Conservation (phyloP, 2,329 filamentous ascomycete species). For the Pseudophaeomoniella oleicola region DNA sequence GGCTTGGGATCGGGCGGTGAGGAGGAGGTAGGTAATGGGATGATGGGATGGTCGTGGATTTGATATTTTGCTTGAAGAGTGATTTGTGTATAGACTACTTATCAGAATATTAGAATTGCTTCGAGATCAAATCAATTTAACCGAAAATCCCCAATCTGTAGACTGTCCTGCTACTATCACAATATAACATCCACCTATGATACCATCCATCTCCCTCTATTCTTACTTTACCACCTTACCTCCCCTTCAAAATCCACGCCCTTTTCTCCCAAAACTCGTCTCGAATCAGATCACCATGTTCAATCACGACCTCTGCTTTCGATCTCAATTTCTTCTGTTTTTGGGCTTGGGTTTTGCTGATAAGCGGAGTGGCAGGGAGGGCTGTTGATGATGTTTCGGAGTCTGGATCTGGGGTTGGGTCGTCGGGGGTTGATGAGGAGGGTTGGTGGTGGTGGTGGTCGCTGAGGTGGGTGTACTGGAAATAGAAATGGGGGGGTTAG, state of each 20-base stretch:
- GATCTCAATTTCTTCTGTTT: constrained; percentile 66
- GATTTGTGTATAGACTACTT: too few species aligned
- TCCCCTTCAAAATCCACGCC: constrained; percentile 70
- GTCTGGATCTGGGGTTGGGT: constrained; percentile 12
- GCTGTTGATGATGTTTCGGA: constrained; percentile 4
- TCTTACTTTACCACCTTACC: not conserved
- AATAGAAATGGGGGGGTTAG: too few species aligned
- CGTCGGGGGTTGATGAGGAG: constrained; percentile 29
- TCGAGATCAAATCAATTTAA: too few species aligned
- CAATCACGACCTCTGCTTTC: constrained; percentile 67
- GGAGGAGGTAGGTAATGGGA: too few species aligned
- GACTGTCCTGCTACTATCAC: too few species aligned
- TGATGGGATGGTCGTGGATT: too few species aligned
- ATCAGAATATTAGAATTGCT: too few species aligned
- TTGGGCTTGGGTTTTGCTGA: constrained; percentile 65
- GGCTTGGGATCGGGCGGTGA: not conserved
- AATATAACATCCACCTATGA: too few species aligned
- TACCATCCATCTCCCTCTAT: too few species aligned
- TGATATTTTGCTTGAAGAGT: too few species aligned
- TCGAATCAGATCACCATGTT: constrained; percentile 87
- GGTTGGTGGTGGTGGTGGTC: not conserved
- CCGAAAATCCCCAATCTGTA: too few species aligned
- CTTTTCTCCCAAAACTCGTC: constrained; percentile 84
- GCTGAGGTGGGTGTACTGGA: constrained; percentile 49
- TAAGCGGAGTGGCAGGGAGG: constrained; percentile 31